phyloP scores from a whole-genome alignment of 1,284 basidiomycete genomes.

The Moesziomyces antarcticus region DNA sequence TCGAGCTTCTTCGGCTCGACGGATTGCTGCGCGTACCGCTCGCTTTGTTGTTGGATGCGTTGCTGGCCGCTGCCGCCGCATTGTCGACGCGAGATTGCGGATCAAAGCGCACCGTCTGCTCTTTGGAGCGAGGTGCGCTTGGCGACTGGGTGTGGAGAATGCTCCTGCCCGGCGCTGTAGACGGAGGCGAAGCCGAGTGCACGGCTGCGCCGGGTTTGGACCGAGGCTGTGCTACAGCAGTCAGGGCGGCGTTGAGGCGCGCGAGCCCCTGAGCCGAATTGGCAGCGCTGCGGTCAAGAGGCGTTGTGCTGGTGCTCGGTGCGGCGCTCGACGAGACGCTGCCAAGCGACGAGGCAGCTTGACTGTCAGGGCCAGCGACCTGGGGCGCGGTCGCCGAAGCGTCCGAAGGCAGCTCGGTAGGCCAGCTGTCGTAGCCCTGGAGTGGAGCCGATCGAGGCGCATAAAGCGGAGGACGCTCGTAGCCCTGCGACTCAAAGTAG shows the following conservation, averaged over 20 bases:
- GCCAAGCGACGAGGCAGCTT: not conserved
- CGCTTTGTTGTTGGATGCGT: not conserved
- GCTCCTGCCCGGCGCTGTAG: conserved; percentile 16
- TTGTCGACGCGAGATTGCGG: conserved; percentile 33
- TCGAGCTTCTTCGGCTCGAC: conserved; percentile 26
- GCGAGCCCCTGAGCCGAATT: conserved; percentile 10
- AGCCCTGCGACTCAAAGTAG: conserved; percentile 32
- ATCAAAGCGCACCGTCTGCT: conserved; percentile 46
- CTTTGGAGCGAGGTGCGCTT: conserved; percentile 14
- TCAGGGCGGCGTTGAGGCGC: not conserved
- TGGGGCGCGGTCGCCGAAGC: not conserved
- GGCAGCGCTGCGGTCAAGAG: conserved; percentile 19
- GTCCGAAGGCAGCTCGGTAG: conserved; percentile 13
- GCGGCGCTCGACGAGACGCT: conserved; percentile 12
- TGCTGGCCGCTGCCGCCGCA: conserved; percentile 8
- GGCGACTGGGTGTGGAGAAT: conserved; percentile 33
- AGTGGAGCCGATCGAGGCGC: conserved; percentile 43
- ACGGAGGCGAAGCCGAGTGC: not conserved
- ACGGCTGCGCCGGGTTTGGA: conserved; percentile 1
- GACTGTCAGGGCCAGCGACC: not conserved
- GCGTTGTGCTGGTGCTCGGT: conserved; percentile 7
- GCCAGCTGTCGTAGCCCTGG: conserved; percentile 42
- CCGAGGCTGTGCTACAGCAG: not conserved
- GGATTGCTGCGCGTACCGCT: conserved; percentile 24
- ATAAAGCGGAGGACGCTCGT: conserved; percentile 43